Evolutionary conservation across 306 rosid genomes (phyloP), one percentile per base, ranked within the genome.

Genomic region (Herpetospermum pedunculosum): DNA sequence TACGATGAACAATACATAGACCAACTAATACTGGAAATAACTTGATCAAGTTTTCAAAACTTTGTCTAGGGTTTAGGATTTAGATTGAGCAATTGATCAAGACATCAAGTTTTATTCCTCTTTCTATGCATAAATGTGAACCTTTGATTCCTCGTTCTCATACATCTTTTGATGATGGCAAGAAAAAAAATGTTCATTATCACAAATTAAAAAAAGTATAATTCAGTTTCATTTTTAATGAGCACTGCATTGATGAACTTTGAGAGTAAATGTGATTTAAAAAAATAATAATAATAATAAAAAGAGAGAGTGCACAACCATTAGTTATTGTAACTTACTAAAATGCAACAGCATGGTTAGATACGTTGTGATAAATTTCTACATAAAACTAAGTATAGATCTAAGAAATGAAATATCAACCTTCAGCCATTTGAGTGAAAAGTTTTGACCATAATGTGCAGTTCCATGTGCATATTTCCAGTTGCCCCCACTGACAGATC

Each of bases 401-500:
- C 57, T 28, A 70, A 70, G 41, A 70, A 75, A 40, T 65, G 14
- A 43, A 78, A 72, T 41, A 29, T 50, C 21, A 80, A 91, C 99
- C 92, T 95, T 95, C 75, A 95, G 83, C 97, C 99, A 95, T 81
- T 95, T 95, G 67, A 95, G 92, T 4, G 92, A 84, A 80, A 95
- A 95, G 82, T 95, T 95, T 70, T 96, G 88, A 44, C 99, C 99
- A 9, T 95, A 95, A 89, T 95, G 99, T 40, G 99, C 97, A 75
- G 97, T 91, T 81, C 97, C 99, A 60, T 95, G 97, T 23, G 96
- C 99, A 87, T 95, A 95, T 82, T 95, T 95, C 99, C 99, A 95
- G 78, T 95, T 95, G 50, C 99, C 99, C n/a, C 99, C 99, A 26
- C 92, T 55, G 77, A 87, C 92, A 78, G 97, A 91, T 65, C 92